Evolutionary conservation across 2,329 filamentous ascomycete genomes (phyloP).

Genomic region (Trichoderma sp.): DNA sequence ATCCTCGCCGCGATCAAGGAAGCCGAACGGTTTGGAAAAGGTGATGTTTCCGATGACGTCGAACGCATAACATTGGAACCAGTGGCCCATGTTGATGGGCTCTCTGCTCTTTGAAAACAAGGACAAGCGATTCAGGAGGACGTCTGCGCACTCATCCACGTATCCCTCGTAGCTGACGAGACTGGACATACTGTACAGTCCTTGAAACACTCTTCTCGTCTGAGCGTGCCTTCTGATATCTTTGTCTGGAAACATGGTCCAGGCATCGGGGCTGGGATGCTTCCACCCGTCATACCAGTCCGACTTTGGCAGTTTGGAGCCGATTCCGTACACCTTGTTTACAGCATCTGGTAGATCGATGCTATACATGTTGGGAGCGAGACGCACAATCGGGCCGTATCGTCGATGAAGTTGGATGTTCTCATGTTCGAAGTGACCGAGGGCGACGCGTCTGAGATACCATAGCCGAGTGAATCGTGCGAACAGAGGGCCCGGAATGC

Average conservation of each 20-base stretch:
- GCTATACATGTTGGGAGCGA: slow-evolving; percentile 47
- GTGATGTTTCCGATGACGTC: slow-evolving; percentile 57
- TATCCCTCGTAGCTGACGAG: slow-evolving; percentile 53
- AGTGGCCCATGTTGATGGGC: slow-evolving; percentile 45
- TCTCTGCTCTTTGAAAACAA: slow-evolving; percentile 38
- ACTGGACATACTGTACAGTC: slow-evolving; percentile 51
- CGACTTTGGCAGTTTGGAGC: slow-evolving; percentile 38
- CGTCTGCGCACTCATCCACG: slow-evolving; percentile 50
- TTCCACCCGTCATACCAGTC: slow-evolving; percentile 36
- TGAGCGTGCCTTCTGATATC: slow-evolving; percentile 41
- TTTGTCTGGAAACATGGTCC: slow-evolving; percentile 40
- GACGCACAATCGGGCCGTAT: slow-evolving; percentile 46
- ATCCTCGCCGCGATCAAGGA: slow-evolving; percentile 51
- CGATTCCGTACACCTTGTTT: slow-evolving; percentile 46
- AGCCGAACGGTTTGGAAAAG: slow-evolving; percentile 44
- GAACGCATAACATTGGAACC: slow-evolving; percentile 53
- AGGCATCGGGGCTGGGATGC: slow-evolving; percentile 33
- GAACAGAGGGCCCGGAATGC: slow-evolving; percentile 47
- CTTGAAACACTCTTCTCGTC: slow-evolving; percentile 46
- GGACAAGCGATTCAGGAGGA: slow-evolving; percentile 44
- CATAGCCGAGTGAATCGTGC: slow-evolving; percentile 49
- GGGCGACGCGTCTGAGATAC: slow-evolving; percentile 44
- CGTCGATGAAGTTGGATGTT: slow-evolving; percentile 46
- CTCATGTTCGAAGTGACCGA: slow-evolving; percentile 44
- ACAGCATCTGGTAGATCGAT: slow-evolving; percentile 43